A percentile compares a stretch with the other conserved stretches of the same genome.
phyloP scores from a whole-genome alignment of 352 stramenopile genomes.

The Pythium guiyangense region DNA sequence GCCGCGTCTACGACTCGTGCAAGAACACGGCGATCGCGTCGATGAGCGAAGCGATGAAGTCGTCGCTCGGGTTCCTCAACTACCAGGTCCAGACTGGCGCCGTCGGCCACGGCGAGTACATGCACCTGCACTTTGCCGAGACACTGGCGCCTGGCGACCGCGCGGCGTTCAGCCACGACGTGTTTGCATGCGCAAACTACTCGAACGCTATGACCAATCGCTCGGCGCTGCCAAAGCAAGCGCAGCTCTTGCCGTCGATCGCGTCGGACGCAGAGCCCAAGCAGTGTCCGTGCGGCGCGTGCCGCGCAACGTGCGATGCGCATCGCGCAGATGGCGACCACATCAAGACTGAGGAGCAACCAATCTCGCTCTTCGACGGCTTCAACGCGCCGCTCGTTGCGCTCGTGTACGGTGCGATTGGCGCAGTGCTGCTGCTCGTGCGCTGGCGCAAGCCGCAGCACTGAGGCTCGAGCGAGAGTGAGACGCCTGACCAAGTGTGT shows the following conservation, averaged over 20 bases:
- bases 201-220: conserved; percentile 32
- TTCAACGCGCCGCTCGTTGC: conserved; percentile 61
- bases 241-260: conserved; percentile 65
- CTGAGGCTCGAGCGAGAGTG: conserved; percentile 7
- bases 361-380: conserved; percentile 62
- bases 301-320: conserved; percentile 59
- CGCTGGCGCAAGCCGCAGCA: conserved; percentile 30
- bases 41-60: conserved; percentile 69
- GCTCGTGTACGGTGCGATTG: conserved; percentile 46
- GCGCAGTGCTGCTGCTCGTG: conserved; percentile 30
- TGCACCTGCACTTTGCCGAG: conserved; percentile 66
- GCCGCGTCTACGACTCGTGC: conserved; percentile 79
- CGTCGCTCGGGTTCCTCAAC: conserved; percentile 82
- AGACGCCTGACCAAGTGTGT: neutral
- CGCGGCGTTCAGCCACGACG: conserved; percentile 44
- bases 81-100: conserved; percentile 88
- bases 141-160: neutral
- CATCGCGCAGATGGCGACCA: conserved; percentile 23
- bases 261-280: conserved; percentile 38
- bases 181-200: conserved; percentile 76
- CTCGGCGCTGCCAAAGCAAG: conserved; percentile 52
- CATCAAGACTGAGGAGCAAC: conserved; percentile 54
- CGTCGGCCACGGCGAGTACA: conserved; percentile 85
- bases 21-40: conserved; percentile 82
- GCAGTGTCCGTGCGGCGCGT: conserved; percentile 75